Base-by-base conservation (phyloP, 371 early-diverging fungal genomes). In the Entomophthora muscae region DNA sequence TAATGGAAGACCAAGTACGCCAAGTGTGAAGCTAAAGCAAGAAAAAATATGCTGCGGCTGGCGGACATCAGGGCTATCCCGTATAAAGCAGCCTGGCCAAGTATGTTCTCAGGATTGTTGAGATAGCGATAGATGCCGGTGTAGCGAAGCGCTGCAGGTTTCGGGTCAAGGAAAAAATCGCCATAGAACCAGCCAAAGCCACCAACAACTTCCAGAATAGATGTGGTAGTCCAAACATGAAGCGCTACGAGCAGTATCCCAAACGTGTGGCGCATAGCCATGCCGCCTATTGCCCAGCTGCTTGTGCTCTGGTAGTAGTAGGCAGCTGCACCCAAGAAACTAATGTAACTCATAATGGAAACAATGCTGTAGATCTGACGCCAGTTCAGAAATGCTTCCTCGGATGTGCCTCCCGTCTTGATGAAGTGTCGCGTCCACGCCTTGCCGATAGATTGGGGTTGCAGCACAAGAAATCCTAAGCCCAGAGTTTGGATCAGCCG, bases 371-470 rank as follows among this genome's bases (percentile, higher is more conserved):
- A 94, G n/a, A 94, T 78, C 73, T 81, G 80, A 70, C 93, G 94
- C 96, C 96, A 97, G 73, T 87, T 88, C 58, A 83, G 73, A 68
- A 94, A 95, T 0, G 95, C 93, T 61, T 94, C 93, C 63, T 80
- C 76, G 12, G 80, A 76, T 57, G 82, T 84, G 13, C 85, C 88
- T 22, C 98, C 98, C 70, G 83, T 85, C 70, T 88, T 90, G 68
- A 97, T 89, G 67, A 89, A 95, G 74, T 92, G 91, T 58, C 88
- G 82, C 2, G 88, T 95, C 69, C 91, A 93, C 42, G 81, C 80
- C 68, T 90, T 89, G 67, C 73, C 71, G 10, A 73, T 73, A 58
- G 88, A 88, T 70, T 97, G 96, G 53, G 77, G 70, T 32, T 75
- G 76, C 63, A 97, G 76, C 22, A 95, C 69, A 1, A 68, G 63